Evolutionary conservation across 2,329 filamentous ascomycete species (phyloP), one percentile per base, ranked within the genome.

Genomic region (Aspergillus quadricinctus): DNA sequence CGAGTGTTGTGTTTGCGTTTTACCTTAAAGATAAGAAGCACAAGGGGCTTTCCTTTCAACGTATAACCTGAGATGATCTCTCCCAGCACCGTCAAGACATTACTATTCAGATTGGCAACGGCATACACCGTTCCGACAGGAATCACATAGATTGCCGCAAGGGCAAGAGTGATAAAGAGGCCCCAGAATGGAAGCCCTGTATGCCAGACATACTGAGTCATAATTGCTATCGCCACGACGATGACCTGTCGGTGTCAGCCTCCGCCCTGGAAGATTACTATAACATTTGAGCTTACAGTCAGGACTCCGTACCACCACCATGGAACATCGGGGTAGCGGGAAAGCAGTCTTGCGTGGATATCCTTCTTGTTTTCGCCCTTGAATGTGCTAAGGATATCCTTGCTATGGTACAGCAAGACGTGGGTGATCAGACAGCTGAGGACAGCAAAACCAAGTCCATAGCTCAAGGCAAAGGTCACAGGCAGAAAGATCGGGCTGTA

Each of bases 371-470:
- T 58, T 10, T 56, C 45, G 4, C 61, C 62, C 8, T 48, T 56
- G 11, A 63, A 57, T 8, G 61, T 58, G 14, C 50, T 50, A 10
- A 61, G 48, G 21, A 69, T 64, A 19, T 68, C 64, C 11, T 61
- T 60, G 31, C 57, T 52, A 50, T 69, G 60, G 50, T 62, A 63
- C 2, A 69, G 52, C 21, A 57, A 48, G 10, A 64, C 59, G 25
- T 66, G 66, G 5, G 57, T 58, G 19, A 65, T 53, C 8, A 66
- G 80, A 21, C 83, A 80, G 1, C 81, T 77, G 31, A 87, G 79
- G n/a, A 83, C 81, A 5, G 85, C 85, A 65, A 87, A 87, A 0
- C 81, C 82, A 7, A 87, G 70, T 1, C 83, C 84, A 62, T 88
- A 76, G 31, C 56, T 60, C 25, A 75, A 56, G 19, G 69, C 66